These are phyloP conservation scores for Dissophora globulifera DNA, from an alignment of 192 early-diverging fungal species.

Conservation along the genomic window DNA sequence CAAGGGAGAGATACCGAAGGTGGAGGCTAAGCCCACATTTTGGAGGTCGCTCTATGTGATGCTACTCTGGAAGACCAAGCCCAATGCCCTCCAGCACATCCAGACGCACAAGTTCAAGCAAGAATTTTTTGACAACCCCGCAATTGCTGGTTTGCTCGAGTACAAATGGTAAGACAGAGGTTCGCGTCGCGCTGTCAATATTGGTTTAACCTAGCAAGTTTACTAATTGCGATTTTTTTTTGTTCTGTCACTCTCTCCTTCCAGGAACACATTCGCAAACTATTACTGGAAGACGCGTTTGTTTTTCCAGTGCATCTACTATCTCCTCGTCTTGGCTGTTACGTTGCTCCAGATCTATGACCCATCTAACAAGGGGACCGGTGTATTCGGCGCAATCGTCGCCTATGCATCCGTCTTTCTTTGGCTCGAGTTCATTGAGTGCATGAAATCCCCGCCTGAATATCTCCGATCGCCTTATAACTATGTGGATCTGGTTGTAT, in stretches of 20 bases:
- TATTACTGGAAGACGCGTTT: constrained; percentile 13
- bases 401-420: background rate
- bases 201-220: background rate
- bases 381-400: constrained; percentile 7
- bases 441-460: too few relatives aligned
- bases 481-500: background rate
- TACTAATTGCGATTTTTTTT: background rate
- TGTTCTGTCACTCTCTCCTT: background rate
- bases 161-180: constrained; percentile 45
- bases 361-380: too few relatives aligned
- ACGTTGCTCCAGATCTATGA: constrained; percentile 11
- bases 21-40: background rate
- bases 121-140: constrained; percentile 25
- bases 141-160: constrained; percentile 17
- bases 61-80: constrained; percentile 1
- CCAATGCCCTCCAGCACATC: background rate
- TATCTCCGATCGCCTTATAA: constrained; percentile 8
- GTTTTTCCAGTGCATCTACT: constrained; percentile 10
- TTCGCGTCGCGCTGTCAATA: background rate
- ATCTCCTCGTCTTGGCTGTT: background rate
- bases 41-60: background rate
- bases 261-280: constrained; percentile 22
- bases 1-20: too few relatives aligned
- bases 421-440: constrained; percentile 9
- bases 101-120: background rate